phyloP scores from a whole-genome alignment of 306 rosid genomes.

The Crataegus laevigata region DNA sequence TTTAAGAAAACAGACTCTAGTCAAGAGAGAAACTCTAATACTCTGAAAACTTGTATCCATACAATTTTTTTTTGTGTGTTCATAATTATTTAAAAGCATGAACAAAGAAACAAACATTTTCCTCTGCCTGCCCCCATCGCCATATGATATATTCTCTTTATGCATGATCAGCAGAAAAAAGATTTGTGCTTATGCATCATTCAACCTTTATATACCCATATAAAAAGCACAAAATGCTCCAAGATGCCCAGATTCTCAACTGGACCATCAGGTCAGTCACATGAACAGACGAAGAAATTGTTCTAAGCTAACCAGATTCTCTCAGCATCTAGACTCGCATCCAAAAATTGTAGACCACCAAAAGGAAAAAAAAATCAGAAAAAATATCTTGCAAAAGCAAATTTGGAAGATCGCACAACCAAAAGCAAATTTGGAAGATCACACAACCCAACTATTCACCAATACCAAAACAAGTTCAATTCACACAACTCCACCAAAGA shows the following conservation, averaged over 20 bases:
- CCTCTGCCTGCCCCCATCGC: background rate
- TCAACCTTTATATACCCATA: background rate
- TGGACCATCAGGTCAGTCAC: background rate
- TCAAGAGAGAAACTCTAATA: constrained; percentile 4
- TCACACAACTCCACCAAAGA: background rate
- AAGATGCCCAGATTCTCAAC: too few species aligned
- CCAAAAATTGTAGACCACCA: background rate
- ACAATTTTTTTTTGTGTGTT: background rate
- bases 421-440: background rate
- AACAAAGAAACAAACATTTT: background rate
- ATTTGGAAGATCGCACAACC: background rate
- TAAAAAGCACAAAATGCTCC: background rate
- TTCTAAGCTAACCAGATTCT: background rate
- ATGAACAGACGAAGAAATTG: background rate
- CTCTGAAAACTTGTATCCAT: background rate
- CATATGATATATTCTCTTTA: background rate
- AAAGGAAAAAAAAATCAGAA: background rate
- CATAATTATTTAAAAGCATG: background rate
- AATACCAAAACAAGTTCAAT: background rate
- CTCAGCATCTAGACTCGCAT: background rate
- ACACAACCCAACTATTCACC: background rate
- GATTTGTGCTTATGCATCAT: background rate
- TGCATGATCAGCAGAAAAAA: background rate
- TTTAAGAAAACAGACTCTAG: constrained; percentile 5
- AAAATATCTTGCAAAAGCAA: background rate